Conservation (phyloP, 1,139 yeast species). For the Yamadazyma atlantica region DNA sequence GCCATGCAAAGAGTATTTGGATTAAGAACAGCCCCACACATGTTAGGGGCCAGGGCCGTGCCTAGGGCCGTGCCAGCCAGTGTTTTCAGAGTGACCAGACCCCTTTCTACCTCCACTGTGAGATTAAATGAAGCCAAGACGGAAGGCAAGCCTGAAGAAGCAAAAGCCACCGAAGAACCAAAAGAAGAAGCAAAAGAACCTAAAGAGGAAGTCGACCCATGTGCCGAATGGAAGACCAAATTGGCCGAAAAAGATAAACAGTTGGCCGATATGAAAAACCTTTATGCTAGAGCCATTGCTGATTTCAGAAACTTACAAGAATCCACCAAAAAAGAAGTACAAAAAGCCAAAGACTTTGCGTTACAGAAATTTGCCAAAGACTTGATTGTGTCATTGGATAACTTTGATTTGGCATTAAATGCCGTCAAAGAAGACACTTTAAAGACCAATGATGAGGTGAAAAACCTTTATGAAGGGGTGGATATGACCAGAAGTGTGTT, state of each 20-base stretch:
- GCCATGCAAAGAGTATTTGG: too few relatives aligned
- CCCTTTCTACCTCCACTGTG: not conserved
- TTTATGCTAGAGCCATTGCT: constrained; percentile 80
- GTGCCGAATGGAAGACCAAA: constrained; percentile 53
- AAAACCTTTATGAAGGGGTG: constrained; percentile 83
- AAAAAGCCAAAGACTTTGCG: constrained; percentile 88
- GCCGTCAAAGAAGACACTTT: constrained; percentile 72
- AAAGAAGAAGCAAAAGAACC: constrained; percentile 11
- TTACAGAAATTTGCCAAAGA: constrained; percentile 92
- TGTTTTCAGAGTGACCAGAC: not conserved
- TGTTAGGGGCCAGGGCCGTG: too few relatives aligned
- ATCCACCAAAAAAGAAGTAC: constrained; percentile 81
- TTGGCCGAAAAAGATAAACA: constrained; percentile 74
- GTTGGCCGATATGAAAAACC: constrained; percentile 77
- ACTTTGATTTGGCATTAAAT: constrained; percentile 82
- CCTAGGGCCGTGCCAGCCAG: not conserved
- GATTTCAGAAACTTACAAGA: constrained; percentile 94
- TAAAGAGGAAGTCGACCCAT: constrained; percentile 19
- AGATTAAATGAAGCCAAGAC: constrained; percentile 13
- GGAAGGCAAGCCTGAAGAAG: constrained; percentile 2
- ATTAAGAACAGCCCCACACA: too few relatives aligned
- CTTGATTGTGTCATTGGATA: constrained; percentile 84
- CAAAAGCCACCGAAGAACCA: constrained; percentile 14
- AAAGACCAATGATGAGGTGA: constrained; percentile 59
- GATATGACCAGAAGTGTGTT: constrained; percentile 86